These are phyloP conservation scores for Mucor circinelloides DNA, from an alignment of 371 early-diverging fungal genomes.

Conservation along the genomic window DNA sequence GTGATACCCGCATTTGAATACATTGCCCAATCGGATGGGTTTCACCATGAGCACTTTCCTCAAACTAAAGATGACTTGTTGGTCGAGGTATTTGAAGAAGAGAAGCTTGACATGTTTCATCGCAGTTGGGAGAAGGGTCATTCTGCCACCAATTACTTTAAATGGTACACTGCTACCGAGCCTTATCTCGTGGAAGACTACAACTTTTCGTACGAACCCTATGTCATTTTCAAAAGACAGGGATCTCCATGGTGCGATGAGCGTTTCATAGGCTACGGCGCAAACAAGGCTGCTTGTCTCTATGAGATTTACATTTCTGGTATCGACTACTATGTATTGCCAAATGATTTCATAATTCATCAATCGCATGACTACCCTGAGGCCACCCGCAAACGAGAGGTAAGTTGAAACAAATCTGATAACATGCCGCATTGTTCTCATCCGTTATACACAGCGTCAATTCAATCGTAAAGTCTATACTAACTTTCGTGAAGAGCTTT, in stretches of 20 bases:
- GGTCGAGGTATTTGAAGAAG: slow-evolving; percentile 36
- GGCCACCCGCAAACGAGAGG: slow-evolving; percentile 62
- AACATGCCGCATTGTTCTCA: not conserved
- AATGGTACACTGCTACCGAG: slow-evolving; percentile 53
- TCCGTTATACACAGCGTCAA: slow-evolving; percentile 46
- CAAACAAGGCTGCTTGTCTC: slow-evolving; percentile 74
- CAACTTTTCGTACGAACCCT: slow-evolving; percentile 69
- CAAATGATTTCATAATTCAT: slow-evolving; percentile 68
- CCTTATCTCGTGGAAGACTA: slow-evolving; percentile 60
- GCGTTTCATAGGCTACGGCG: slow-evolving; percentile 74
- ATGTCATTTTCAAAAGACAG: slow-evolving; percentile 63
- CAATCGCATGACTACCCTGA: slow-evolving; percentile 66
- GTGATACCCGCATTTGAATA: slow-evolving; percentile 74
- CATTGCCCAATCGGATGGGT: slow-evolving; percentile 55
- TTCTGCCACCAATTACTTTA: slow-evolving; percentile 61
- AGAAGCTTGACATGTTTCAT: slow-evolving; percentile 68
- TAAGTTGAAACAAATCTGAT: slow-evolving; percentile 20
- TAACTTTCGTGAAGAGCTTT: slow-evolving; percentile 68
- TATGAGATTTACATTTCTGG: slow-evolving; percentile 72
- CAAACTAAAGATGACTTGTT: slow-evolving; percentile 48
- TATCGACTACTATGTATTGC: slow-evolving; percentile 65
- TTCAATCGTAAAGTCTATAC: slow-evolving; percentile 64
- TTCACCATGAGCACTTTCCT: slow-evolving; percentile 56
- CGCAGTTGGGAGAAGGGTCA: slow-evolving; percentile 62
- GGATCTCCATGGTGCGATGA: slow-evolving; percentile 73